Evolutionary conservation across 1,139 yeast genomes (phyloP).

Genomic region (Saccharomyces hybrid): DNA sequence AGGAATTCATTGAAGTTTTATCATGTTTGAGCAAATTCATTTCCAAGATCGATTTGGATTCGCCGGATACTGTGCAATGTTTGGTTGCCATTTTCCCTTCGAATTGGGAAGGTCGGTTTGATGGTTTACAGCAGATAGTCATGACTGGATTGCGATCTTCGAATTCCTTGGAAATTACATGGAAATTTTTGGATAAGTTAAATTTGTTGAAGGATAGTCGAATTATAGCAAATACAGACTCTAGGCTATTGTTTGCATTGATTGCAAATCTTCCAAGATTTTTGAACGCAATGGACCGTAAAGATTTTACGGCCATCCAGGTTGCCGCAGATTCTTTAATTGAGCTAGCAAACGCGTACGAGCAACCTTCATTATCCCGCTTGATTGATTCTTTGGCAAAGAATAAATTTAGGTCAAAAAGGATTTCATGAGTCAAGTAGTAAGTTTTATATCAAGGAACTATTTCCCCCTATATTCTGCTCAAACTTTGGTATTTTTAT

Average conservation of each 20-base stretch:
- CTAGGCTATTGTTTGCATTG: conserved; percentile 62
- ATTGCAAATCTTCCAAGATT: conserved; percentile 79
- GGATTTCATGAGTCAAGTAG: conserved; percentile 78
- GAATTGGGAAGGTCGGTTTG: conserved; percentile 91
- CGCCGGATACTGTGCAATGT: conserved; percentile 79
- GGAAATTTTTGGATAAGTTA: conserved; percentile 65
- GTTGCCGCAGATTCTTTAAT: conserved; percentile 55
- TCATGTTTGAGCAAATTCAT: conserved; percentile 76
- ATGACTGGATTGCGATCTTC: conserved; percentile 79
- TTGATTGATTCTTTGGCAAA: conserved; percentile 71
- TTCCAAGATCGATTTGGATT: conserved; percentile 77
- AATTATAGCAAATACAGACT: conserved; percentile 65
- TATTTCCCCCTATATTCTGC: conserved; percentile 76
- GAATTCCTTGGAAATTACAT: conserved; percentile 69
- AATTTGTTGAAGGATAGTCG: conserved; percentile 64
- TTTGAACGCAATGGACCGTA: conserved; percentile 64
- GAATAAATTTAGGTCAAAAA: conserved; percentile 77
- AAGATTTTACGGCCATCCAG: conserved; percentile 46
- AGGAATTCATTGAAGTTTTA: conserved; percentile 81
- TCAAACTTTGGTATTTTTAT: conserved; percentile 60
- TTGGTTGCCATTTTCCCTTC: conserved; percentile 84
- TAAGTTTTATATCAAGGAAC: conserved; percentile 54
- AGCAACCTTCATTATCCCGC: conserved; percentile 57
- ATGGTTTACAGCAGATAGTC: conserved; percentile 74
- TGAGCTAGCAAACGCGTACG: conserved; percentile 51